phyloP scores from a whole-genome alignment of 192 early-diverging fungal genomes.

The Entomortierella beljakovae region DNA sequence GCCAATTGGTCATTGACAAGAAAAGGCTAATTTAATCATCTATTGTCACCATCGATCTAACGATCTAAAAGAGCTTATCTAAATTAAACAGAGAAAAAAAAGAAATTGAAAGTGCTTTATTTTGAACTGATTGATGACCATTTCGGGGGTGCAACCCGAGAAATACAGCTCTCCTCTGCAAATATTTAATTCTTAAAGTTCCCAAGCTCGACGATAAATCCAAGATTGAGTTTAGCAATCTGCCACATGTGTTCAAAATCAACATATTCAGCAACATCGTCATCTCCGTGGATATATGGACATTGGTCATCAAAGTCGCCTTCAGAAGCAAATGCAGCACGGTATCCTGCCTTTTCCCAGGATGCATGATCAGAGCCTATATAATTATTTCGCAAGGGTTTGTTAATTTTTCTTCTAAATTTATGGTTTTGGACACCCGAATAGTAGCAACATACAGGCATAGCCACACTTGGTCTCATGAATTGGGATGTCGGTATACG shows the following conservation, averaged over 20 bases:
- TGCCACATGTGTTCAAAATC: slow-evolving; percentile 89
- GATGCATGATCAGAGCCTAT: slow-evolving; percentile 89
- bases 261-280: slow-evolving; percentile 79
- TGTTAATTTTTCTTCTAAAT: too few relatives aligned
- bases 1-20: too few relatives aligned
- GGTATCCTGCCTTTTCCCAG: slow-evolving; percentile 88
- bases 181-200: slow-evolving; percentile 53
- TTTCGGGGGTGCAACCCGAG: too few relatives aligned
- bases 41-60: too few relatives aligned
- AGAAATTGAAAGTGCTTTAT: too few relatives aligned
- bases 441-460: slow-evolving; percentile 48
- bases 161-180: too few relatives aligned
- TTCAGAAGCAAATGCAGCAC: slow-evolving; percentile 86
- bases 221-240: slow-evolving; percentile 83
- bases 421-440: too few relatives aligned
- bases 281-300: slow-evolving; percentile 81
- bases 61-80: too few relatives aligned
- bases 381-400: too few relatives aligned
- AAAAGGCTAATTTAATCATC: too few relatives aligned
- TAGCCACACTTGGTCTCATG: slow-evolving; percentile 89
- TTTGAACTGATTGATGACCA: too few relatives aligned
- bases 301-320: slow-evolving; percentile 70
- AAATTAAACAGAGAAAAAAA: too few relatives aligned
- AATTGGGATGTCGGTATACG: slow-evolving; percentile 77
- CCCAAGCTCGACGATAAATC: slow-evolving; percentile 87